Evolutionary conservation across 805 yeast species (phyloP), one percentile per base, ranked within the genome.

Genomic region (Ogataea parapolymorpha): DNA sequence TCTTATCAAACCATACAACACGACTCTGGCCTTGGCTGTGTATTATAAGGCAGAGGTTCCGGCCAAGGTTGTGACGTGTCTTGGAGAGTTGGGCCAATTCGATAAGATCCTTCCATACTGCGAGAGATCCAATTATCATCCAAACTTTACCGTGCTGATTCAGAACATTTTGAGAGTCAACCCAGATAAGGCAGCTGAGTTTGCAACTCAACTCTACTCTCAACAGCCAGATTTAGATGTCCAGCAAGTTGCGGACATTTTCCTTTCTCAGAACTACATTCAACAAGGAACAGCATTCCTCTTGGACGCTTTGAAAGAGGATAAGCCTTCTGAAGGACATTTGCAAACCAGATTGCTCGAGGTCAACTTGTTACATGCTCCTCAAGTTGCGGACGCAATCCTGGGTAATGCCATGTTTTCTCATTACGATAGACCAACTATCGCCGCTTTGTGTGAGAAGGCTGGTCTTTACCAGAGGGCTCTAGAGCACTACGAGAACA

Each of bases 341-440:
- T 73, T 93, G 59, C 99, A 93, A 73, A 93, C 99, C 7, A 80
- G 95, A 58, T 79, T 93, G 37, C 77, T 93, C 53, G 99, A 93
- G 67, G 88, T 87, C 53, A 93, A 93, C 65, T 73, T 93, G 62
- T 65, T 87, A 61, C 95, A 90, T 63, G 99, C 99, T 13, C 99
- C 99, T 37, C 99, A 93, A 74, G 99, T 93, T 42, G 99, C 99
- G 31, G 99, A 93, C 67, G 99, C 99, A 15, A 93, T 93, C 52
- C 74, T 93, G 56, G 96, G 97, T 46, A 93, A 91, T 66, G 81
- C 82, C 46, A 91, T 93, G 87, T 93, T 95, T 70, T 80, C 90
- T 51, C 96, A 90, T 62, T 93, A 87, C 65, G 99, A 93, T 65
- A 85, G 87, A 55, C 89, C 95, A 55, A 83, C 95, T 26, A 82